Conservation (phyloP, 352 stramenopile genomes). For the Pythium scleroteichum region DNA sequence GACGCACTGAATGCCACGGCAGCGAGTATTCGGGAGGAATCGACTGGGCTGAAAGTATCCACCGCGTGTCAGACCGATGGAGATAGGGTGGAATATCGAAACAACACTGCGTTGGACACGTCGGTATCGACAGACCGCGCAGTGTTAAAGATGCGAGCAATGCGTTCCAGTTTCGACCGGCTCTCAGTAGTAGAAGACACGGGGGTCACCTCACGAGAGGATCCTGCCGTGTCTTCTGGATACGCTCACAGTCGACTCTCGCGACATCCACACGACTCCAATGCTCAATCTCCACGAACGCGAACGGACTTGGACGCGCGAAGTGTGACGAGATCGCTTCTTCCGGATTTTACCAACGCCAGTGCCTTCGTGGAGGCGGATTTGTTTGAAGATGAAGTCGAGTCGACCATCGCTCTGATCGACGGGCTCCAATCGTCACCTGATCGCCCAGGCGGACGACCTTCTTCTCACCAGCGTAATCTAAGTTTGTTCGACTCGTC, state of each 20-base stretch:
- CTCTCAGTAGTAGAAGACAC: too few species aligned
- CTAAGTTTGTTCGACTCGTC: constrained; percentile 45
- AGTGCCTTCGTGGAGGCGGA: constrained; percentile 22
- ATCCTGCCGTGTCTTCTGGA: neutral
- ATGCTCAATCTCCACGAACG: neutral
- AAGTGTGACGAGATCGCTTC: constrained; percentile 21
- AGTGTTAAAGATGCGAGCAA: too few species aligned
- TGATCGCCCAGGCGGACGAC: neutral
- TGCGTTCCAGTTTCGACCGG: too few species aligned
- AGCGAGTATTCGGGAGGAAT: constrained; percentile 13
- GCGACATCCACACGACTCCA: neutral
- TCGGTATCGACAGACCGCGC: too few species aligned
- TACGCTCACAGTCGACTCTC: neutral
- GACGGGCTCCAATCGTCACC: constrained; percentile 10
- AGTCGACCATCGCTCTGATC: constrained; percentile 19
- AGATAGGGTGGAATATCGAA: neutral
- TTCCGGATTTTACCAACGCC: constrained; percentile 19
- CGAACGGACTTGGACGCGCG: neutral
- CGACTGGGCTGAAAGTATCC: neutral
- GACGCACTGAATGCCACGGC: constrained; percentile 32
- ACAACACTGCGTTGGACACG: too few species aligned
- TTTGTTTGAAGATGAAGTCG: constrained; percentile 30
- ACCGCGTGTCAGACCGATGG: constrained; percentile 20
- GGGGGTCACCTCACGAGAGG: too few species aligned
- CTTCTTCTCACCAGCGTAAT: neutral